A percentile compares a stretch with the other conserved stretches of the same genome.
phyloP scores from a whole-genome alignment of 306 rosid genomes.

The Vicia faba region DNA sequence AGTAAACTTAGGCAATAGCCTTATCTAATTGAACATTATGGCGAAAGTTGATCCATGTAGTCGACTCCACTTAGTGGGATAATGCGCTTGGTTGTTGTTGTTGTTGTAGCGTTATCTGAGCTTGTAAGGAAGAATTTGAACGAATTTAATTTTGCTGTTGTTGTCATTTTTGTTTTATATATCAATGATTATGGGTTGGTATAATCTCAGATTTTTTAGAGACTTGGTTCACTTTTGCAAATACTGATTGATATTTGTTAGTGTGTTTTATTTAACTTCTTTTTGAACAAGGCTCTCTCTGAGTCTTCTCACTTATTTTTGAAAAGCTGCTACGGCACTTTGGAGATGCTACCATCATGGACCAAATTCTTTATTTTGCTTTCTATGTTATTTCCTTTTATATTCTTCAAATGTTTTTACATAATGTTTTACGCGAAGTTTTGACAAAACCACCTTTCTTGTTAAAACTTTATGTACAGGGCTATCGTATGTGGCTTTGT shows the following conservation, averaged over 20 bases:
- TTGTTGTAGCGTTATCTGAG: background rate
- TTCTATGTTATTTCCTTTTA: slow-evolving; percentile 17
- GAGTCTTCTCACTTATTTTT: slow-evolving; percentile 20
- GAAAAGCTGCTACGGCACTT: slow-evolving; percentile 27
- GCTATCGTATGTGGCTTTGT: slow-evolving; percentile 63
- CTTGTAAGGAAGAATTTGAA: slow-evolving; percentile 1
- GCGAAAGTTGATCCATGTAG: too few species aligned
- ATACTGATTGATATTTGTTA: slow-evolving; percentile 12
- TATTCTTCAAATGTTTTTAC: slow-evolving; percentile 24
- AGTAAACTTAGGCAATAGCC: background rate
- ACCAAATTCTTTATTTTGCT: slow-evolving; percentile 22
- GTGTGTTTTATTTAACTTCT: background rate
- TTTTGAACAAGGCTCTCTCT: background rate
- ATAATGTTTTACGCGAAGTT: slow-evolving; percentile 8
- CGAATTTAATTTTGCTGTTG: slow-evolving; percentile 15
- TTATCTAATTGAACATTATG: background rate
- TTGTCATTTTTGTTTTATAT: slow-evolving; percentile 16
- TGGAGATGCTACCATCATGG: slow-evolving; percentile 28
- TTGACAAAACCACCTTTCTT: slow-evolving; percentile 40
- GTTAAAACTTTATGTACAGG: slow-evolving; percentile 45
- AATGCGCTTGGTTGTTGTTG: too few species aligned
- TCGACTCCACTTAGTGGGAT: too few species aligned
- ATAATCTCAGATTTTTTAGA: slow-evolving; percentile 7
- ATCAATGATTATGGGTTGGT: slow-evolving; percentile 13
- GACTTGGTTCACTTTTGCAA: background rate